These are phyloP conservation scores for Eucalyptus brandiana DNA, from an alignment of 345 rosid species.

Conservation along the genomic window DNA sequence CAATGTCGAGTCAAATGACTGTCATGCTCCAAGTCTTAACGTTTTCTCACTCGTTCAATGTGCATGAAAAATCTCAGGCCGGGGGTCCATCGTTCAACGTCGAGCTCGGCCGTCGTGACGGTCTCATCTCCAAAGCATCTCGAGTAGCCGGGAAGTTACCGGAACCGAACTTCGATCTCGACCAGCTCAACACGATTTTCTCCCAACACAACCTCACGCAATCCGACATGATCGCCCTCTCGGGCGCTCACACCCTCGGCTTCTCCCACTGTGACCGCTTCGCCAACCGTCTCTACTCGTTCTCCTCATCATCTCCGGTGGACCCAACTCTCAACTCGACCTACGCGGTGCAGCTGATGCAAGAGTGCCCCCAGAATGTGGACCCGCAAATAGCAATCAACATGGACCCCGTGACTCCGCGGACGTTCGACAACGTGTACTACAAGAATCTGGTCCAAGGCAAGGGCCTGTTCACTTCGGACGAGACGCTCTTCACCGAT, in stretches of 20 bases:
- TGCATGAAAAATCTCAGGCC: slow-evolving; percentile 20
- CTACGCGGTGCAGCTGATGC: slow-evolving; percentile 50
- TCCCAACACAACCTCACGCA: slow-evolving; percentile 39
- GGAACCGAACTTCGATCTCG: slow-evolving; percentile 36
- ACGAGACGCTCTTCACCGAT: slow-evolving; percentile 44
- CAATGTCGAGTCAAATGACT: background rate
- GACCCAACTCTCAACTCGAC: slow-evolving; percentile 55
- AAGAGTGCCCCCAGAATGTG: slow-evolving; percentile 30
- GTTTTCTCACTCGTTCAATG: background rate
- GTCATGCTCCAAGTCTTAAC: background rate
- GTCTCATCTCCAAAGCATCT: slow-evolving; percentile 54
- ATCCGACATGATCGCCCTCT: slow-evolving; percentile 78
- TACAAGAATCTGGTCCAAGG: slow-evolving; percentile 61
- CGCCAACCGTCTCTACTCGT: slow-evolving; percentile 49
- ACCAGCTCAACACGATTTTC: slow-evolving; percentile 33
- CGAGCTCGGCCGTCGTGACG: slow-evolving; percentile 81
- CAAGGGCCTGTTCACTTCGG: slow-evolving; percentile 70
- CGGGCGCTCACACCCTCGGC: slow-evolving; percentile 87
- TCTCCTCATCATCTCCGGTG: slow-evolving; percentile 30
- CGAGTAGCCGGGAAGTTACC: slow-evolving; percentile 60
- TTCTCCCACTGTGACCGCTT: slow-evolving; percentile 79
- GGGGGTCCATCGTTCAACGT: slow-evolving; percentile 70
- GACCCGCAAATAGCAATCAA: slow-evolving; percentile 39
- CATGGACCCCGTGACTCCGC: slow-evolving; percentile 52
- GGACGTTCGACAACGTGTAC: slow-evolving; percentile 50